Evolutionary conservation across 208 protist genomes (phyloP).

Genomic region (Leishmania amazonensis): DNA sequence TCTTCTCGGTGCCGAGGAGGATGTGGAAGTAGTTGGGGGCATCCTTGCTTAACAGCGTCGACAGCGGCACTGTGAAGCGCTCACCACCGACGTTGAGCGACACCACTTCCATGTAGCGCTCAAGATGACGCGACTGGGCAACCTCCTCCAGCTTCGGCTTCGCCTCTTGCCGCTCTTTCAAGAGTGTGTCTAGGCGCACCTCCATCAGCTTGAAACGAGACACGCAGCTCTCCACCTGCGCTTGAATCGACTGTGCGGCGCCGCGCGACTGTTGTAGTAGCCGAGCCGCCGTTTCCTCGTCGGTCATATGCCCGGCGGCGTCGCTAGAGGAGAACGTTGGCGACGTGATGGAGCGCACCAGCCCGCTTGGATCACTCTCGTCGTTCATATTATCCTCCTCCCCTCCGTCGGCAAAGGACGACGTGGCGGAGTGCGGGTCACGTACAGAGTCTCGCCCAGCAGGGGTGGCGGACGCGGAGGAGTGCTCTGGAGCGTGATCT

Average conservation of each 20-base stretch:
- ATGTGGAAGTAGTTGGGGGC: constrained; percentile 39
- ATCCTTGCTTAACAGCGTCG: constrained; percentile 51
- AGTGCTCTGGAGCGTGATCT: constrained; percentile 7
- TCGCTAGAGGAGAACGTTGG: not conserved
- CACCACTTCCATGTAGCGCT: constrained; percentile 34
- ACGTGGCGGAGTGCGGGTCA: constrained; percentile 18
- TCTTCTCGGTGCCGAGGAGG: constrained; percentile 28
- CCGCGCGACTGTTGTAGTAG: constrained; percentile 18
- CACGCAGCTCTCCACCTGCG: constrained; percentile 22
- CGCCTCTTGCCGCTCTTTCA: constrained; percentile 16
- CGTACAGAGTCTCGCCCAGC: constrained; percentile 17
- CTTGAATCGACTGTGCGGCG: constrained; percentile 26
- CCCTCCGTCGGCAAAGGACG: constrained; percentile 3
- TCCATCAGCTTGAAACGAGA: constrained; percentile 23
- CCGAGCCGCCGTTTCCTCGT: constrained; percentile 17
- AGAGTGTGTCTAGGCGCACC: constrained; percentile 21
- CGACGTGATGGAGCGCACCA: constrained; percentile 16
- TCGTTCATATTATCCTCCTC: constrained; percentile 1
- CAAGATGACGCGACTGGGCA: constrained; percentile 8
- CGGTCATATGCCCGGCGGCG: constrained; percentile 8
- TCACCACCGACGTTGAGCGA: constrained; percentile 85
- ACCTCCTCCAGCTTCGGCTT: constrained; percentile 31
- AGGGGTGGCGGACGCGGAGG: constrained; percentile 13
- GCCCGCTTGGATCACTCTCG: constrained; percentile 12
- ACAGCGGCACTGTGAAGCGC: constrained; percentile 68